Conservation (phyloP, 73 alveolate genomes). For the Paramecium tetraurelia region DNA sequence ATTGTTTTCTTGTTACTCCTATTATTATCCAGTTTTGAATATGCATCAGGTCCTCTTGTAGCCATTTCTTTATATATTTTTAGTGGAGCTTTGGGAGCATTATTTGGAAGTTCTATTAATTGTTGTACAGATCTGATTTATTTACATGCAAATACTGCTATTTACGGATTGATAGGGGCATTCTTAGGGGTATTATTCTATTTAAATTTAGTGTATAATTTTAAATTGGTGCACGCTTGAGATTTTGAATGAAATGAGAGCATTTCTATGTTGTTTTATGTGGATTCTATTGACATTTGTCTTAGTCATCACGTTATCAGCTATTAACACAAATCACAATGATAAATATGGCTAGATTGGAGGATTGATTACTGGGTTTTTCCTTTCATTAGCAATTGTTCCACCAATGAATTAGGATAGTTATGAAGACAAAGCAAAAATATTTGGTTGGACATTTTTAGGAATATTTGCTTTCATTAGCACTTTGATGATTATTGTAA, state of each 20-base stretch:
- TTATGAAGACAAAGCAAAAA: slow-evolving; percentile 15
- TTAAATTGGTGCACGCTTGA: slow-evolving; percentile 7
- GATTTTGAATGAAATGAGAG: background rate
- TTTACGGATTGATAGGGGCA: background rate
- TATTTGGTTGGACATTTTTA: slow-evolving; percentile 46
- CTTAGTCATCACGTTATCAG: background rate
- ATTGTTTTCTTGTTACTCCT: background rate
- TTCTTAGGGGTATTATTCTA: slow-evolving; percentile 26
- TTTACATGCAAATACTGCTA: background rate
- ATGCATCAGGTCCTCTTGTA: background rate
- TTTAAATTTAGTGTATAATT: background rate
- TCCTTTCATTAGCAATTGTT: background rate
- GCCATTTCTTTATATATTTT: background rate
- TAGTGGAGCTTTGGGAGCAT: slow-evolving; percentile 18
- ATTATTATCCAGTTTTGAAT: background rate
- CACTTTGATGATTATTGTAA: background rate
- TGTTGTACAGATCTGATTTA: slow-evolving; percentile 2
- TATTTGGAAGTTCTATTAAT: slow-evolving; percentile 10
- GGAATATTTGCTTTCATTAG: background rate
- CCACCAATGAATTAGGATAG: background rate
- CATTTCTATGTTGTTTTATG: background rate
- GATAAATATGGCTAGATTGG: slow-evolving; percentile 13
- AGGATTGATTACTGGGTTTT: background rate
- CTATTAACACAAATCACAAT: background rate
- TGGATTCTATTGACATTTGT: background rate